Base-by-base conservation (phyloP, 2,329 filamentous ascomycete genomes). In the Alternaria conjuncta region DNA sequence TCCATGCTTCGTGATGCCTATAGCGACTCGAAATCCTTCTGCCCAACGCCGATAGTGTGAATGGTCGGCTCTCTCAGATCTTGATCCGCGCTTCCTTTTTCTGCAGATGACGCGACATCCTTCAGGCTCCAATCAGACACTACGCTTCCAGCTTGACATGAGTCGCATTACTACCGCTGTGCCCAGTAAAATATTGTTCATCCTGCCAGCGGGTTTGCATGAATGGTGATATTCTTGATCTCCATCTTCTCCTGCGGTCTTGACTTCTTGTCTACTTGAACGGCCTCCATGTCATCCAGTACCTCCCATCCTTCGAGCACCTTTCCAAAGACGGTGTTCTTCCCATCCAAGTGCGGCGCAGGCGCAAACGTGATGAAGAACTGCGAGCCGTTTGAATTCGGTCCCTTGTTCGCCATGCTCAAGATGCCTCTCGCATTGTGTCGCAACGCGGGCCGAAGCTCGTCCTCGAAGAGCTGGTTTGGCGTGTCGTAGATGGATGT, bases 311-410 rank as follows among this genome's bases (percentile, higher is more conserved):
- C 84, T 63, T 84, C 83, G 44, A 90, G 76, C 32, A 95, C 84
- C 78, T 90, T 89, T 11, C 92, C 92, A 80, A 96, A 95, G 2
- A 95, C 90, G 0, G 92, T 94, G 76, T 96, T 96, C 77, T 93
- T 87, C 5, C 92, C 92, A 78, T 96, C 93, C 45, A 96, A 83
- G 81, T 96, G 93, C 41, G 91, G 87, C 25, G 92, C 91, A 69
- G 91, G 89, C 63, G 91, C 91, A 71, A 94, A 91, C 1, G 90
- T 88, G 64, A 96, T 84, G 79, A 94, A 96, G 82, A 96, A 96
- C 78, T 96, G 92, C 53, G 88, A 91, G 15, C 89, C 90, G 75
- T 94, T 94, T 45, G 90, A 92, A 23, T 85, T 86, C 2, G 89
- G 88, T 0, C 91, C 91, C 74, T 91, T 91, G 80, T 94, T 94